These are phyloP conservation scores for Amanita subjunquillea DNA, from an alignment of 768 basidiomycete genomes.

Conservation along the genomic window DNA sequence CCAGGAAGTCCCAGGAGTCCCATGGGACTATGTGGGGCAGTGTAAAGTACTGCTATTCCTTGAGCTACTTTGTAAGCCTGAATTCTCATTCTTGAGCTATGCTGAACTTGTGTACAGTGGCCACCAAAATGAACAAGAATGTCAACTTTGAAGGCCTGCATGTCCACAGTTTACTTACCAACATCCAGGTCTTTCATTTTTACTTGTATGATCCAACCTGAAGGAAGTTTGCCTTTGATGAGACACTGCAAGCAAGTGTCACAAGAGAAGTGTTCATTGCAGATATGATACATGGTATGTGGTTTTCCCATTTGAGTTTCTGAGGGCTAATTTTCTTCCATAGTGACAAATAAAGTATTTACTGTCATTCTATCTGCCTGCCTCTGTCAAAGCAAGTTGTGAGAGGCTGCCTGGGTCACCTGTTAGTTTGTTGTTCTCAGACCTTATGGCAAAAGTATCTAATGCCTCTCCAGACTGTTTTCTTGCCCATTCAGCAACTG, in stretches of 20 bases:
- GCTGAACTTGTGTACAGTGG: slow-evolving; percentile 6
- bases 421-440: slow-evolving; percentile 4
- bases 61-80: slow-evolving; percentile 8
- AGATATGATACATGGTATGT: slow-evolving; percentile 9
- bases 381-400: slow-evolving; percentile 5
- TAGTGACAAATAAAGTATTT: slow-evolving; percentile 10
- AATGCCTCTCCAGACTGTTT: slow-evolving; percentile 8
- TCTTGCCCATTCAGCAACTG: slow-evolving; percentile 4
- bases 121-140: slow-evolving; percentile 5
- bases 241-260: slow-evolving; percentile 7
- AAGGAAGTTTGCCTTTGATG: slow-evolving; percentile 6
- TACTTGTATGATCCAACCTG: slow-evolving; percentile 10
- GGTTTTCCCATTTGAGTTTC: slow-evolving; percentile 6
- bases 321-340: slow-evolving; percentile 7
- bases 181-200: slow-evolving; percentile 8
- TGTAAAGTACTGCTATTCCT: too few species aligned
- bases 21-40: too few species aligned
- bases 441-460: slow-evolving; percentile 6
- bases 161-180: slow-evolving; percentile 9
- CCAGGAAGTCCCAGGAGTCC: too few species aligned
- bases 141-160: slow-evolving; percentile 5
- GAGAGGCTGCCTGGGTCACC: slow-evolving; percentile 5
- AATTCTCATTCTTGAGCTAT: background rate
- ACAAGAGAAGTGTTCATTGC: slow-evolving; percentile 6
- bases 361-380: slow-evolving; percentile 8